Conservation (phyloP, 306 rosid genomes). For the Lupinus albus region DNA sequence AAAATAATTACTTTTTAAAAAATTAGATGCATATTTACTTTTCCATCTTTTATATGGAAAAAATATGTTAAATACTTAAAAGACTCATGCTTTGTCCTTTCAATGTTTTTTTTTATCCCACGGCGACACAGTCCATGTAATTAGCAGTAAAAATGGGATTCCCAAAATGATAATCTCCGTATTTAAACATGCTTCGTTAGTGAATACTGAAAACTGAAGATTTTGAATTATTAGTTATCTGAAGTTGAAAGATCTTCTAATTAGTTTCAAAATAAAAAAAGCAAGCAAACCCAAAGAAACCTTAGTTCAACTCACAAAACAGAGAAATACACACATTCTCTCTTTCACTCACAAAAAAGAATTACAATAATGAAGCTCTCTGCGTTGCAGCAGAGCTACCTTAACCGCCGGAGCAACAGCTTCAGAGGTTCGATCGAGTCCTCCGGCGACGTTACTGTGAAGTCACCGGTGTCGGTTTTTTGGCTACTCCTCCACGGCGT, state of each 20-base stretch:
- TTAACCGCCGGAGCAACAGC: slow-evolving; percentile 74
- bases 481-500: slow-evolving; percentile 88
- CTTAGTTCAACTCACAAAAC: slow-evolving; percentile 18
- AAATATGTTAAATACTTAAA: too few species aligned
- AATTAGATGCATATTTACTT: too few species aligned
- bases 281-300: slow-evolving; percentile 51
- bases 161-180: slow-evolving; percentile 3
- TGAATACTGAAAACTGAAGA: too few species aligned
- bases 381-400: slow-evolving; percentile 83
- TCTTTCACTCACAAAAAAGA: slow-evolving; percentile 13
- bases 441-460: slow-evolving; percentile 61
- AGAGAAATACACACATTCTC: slow-evolving; percentile 25
- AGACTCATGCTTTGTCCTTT: too few species aligned
- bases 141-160: slow-evolving; percentile 12
- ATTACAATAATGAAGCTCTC: slow-evolving; percentile 71
- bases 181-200: too few species aligned
- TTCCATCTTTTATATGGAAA: too few species aligned
- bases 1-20: too few species aligned
- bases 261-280: neutral
- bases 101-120: too few species aligned
- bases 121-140: neutral
- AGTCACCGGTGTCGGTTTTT: slow-evolving; percentile 78
- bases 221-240: slow-evolving; percentile 32
- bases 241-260: slow-evolving; percentile 26
- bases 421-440: slow-evolving; percentile 79